These are phyloP conservation scores for Rhodotorula kratochvilovae DNA, from an alignment of 768 basidiomycete species.

Conservation along the genomic window DNA sequence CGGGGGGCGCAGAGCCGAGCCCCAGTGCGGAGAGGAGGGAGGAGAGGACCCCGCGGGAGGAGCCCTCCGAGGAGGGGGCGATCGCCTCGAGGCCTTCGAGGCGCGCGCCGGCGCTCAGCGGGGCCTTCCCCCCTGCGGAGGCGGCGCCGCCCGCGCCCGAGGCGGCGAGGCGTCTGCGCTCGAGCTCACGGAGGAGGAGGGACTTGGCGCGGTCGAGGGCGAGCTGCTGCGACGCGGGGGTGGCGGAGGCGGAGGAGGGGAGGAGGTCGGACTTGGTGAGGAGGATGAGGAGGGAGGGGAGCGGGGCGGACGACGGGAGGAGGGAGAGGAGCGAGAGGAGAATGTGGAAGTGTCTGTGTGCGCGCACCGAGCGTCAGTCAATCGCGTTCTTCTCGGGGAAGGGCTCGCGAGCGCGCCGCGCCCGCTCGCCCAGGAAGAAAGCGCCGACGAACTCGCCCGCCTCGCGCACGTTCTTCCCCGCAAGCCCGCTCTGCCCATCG, in stretches of 20 bases:
- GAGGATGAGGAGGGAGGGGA: slow-evolving; percentile 34
- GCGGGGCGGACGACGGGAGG: background rate
- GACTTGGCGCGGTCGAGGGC: slow-evolving; percentile 35
- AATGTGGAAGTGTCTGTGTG: slow-evolving; percentile 34
- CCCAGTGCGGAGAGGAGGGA: slow-evolving; percentile 9
- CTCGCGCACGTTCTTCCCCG: slow-evolving; percentile 30
- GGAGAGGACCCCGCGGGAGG: background rate
- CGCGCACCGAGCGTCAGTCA: background rate
- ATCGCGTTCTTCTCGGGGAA: accelerated
- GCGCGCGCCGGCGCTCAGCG: slow-evolving; percentile 13
- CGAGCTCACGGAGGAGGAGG: slow-evolving; percentile 37
- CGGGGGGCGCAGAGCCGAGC: no score
- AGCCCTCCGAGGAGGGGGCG: background rate
- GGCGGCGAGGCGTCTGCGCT: slow-evolving; percentile 25
- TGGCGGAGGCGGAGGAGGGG: slow-evolving; percentile 3
- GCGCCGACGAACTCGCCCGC: slow-evolving; percentile 29
- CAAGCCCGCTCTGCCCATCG: slow-evolving; percentile 25
- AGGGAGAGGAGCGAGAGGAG: slow-evolving; percentile 32
- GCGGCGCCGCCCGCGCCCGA: background rate
- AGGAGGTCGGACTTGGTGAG: slow-evolving; percentile 36
- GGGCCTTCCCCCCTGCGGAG: background rate
- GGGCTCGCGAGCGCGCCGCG: no score
- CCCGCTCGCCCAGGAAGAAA: no score
- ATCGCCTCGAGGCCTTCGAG: slow-evolving; percentile 38
- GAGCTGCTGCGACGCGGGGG: slow-evolving; percentile 15